Base-by-base conservation (phyloP, 331 rosid genomes). In the Phaseolus coccineus region DNA sequence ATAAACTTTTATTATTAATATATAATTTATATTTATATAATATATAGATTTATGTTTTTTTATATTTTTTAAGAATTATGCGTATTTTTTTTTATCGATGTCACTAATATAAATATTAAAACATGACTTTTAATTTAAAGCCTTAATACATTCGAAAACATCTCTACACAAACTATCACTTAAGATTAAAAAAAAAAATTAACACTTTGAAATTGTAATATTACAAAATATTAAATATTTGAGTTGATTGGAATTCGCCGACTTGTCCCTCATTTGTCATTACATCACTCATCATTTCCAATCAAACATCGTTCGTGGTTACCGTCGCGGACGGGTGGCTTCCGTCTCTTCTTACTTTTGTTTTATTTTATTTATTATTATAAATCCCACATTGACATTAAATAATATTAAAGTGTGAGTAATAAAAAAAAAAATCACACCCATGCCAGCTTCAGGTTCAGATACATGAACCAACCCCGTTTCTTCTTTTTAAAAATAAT, bases 391-490 rank as follows among this genome's bases (percentile, higher is more conserved):
- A 8, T 40, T 40, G 48, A 67, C 19, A 2, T 67, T 8, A 33
- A 67, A 67, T 42, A 67, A 40, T 67, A 65, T n/a, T 37, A 39
- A 65, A 37, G 16, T 8, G 25, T 7, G 4, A 64, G 70, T 8
- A 35, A 39, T 39, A 8, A 19, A 11, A 39, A 19, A 37, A 11
- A 22, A 39, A 67, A 67, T 67, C 72, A 22, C 35, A 12, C 42
- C 71, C 35, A 67, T 12, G 19, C 24, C 73, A 42, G 25, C 12
- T 68, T 42, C 39, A 68, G 22, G 37, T 68, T 68, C 39, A 68
- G 73, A 46, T 68, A 44, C 73, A 68, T 68, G 9, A 55, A 68
- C 47, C 73, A 68, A 22, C 24, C 7, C 1, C 11, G 24, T 68
- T 68, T 13, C 22, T 67, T 42, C 19, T 0, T 25, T 68, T 25